Percentiles rank a stretch among this genome's conserved stretches.
phyloP scores from a whole-genome alignment of 352 stramenopile genomes.

The Globisporangium irregulare region DNA sequence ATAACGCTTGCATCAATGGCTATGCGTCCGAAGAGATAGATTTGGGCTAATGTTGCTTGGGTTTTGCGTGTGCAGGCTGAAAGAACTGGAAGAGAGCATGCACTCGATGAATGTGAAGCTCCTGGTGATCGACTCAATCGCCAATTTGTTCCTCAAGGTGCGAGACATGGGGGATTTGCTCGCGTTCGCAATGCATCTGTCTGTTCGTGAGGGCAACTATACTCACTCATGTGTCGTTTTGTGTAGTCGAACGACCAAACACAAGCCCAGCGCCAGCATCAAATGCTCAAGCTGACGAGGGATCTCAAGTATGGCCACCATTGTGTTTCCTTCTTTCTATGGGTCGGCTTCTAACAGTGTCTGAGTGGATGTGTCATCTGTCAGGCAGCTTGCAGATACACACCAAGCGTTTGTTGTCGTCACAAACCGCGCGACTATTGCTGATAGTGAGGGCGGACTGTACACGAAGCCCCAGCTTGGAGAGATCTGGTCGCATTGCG shows the following conservation, averaged over 20 bases:
- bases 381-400: conserved; percentile 59
- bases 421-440: conserved; percentile 61
- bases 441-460: conserved; percentile 31
- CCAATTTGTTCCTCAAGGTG: conserved; percentile 61
- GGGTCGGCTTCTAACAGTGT: not conserved
- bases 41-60: not conserved
- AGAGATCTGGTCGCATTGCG: conserved; percentile 67
- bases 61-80: conserved; percentile 35
- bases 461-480: conserved; percentile 66
- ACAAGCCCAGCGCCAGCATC: conserved; percentile 38
- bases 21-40: not conserved
- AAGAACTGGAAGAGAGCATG: conserved; percentile 49
- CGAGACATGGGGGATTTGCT: not conserved
- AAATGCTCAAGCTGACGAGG: conserved; percentile 45
- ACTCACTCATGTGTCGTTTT: not conserved
- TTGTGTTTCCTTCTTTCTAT: not conserved
- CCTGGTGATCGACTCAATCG: conserved; percentile 72
- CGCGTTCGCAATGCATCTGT: not conserved
- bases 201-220: not conserved
- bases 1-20: not conserved
- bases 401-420: conserved; percentile 62
- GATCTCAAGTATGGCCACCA: conserved; percentile 46
- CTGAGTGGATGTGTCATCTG: not conserved
- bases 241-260: conserved; percentile 35
- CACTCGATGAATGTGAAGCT: conserved; percentile 49